These are phyloP conservation scores for Capsella rubella DNA, from an alignment of 441 rosid genomes.

Conservation along the genomic window DNA sequence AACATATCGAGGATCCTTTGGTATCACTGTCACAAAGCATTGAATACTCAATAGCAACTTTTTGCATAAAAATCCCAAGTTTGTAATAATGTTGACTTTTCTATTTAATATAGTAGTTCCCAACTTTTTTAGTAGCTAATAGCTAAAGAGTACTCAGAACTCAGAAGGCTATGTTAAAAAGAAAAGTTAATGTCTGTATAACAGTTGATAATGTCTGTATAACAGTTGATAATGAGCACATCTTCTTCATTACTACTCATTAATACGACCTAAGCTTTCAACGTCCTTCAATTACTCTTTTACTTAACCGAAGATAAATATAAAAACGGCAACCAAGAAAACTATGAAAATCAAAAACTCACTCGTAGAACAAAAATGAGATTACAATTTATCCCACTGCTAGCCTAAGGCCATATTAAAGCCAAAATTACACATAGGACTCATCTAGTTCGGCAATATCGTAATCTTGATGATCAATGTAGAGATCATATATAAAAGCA, in stretches of 20 bases:
- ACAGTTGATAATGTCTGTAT: no score
- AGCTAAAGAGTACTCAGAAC: conserved; percentile 31
- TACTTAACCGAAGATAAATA: not conserved
- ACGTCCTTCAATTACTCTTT: not conserved
- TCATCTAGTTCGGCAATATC: conserved; percentile 16
- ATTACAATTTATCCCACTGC: conserved; percentile 13
- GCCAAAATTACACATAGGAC: conserved; percentile 28
- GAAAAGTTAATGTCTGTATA: conserved; percentile 1
- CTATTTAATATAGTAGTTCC: conserved; percentile 6
- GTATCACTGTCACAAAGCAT: conserved; percentile 42
- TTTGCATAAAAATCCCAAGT: conserved; percentile 27
- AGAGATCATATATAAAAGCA: conserved; percentile 4
- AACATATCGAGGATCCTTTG: conserved; percentile 19
- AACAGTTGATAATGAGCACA: conserved; percentile 23
- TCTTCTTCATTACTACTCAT: conserved; percentile 21
- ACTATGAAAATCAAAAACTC: conserved; percentile 16
- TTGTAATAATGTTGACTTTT: conserved; percentile 38
- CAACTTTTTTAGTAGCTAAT: conserved; percentile 34
- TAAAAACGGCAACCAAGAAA: conserved; percentile 7
- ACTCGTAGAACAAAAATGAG: conserved; percentile 16
- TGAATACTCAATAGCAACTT: conserved; percentile 40
- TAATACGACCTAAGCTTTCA: conserved; percentile 9
- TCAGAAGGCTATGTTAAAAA: conserved; percentile 32
- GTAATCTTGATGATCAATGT: conserved; percentile 19
- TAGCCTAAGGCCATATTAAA: conserved; percentile 11